Percentiles rank a stretch among this genome's conserved stretches.
These are phyloP conservation scores for sunflower (Helianthus annuus) DNA, from an alignment of 129 eudicot species.

Conservation along the genomic window HanXRQr2.0-SUNRISE NC_035434.2:35982233-35982732, in stretches of 20 bases:
- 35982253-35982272: constrained; percentile 75
- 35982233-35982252: constrained; percentile 84
- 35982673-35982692: constrained; percentile 23
- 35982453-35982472: not conserved
- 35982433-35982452: not conserved
- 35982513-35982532: constrained; percentile 45
- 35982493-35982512: constrained; percentile 58
- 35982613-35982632: not conserved
- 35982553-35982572: constrained; percentile 37
- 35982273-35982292: constrained; percentile 82
- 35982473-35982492: not conserved
- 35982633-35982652: constrained; percentile 14
- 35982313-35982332: constrained; percentile 68
- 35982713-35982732: constrained; percentile 21
- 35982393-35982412: not conserved
- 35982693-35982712: constrained; percentile 30
- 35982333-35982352: constrained; percentile 75
- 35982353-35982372: constrained; percentile 55
- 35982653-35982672: constrained; percentile 14
- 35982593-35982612: not conserved
- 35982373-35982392: constrained; percentile 39
- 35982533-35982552: constrained; percentile 44
- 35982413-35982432: not conserved
- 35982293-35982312: constrained; percentile 75
- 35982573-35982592: constrained; percentile 42